phyloP scores from a whole-genome alignment of 306 rosid genomes.

The Cajanus cajan region DNA sequence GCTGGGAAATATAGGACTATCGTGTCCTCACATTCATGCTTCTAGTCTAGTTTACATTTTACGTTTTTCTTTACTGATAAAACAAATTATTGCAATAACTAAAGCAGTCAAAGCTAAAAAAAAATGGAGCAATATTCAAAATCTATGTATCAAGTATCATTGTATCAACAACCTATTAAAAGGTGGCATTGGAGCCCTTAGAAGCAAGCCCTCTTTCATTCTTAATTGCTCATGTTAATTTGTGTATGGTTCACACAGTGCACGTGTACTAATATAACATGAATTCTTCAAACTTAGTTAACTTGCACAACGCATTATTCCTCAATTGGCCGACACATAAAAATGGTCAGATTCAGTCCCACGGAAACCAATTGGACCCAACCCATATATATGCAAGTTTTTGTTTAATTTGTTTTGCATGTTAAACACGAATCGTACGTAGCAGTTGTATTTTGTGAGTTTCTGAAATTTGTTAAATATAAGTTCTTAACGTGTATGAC shows the following conservation, averaged over 20 bases:
- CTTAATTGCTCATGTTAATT: background rate
- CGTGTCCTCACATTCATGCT: background rate
- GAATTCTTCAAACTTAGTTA: conserved; percentile 28
- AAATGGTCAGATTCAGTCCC: conserved; percentile 18
- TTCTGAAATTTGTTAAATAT: conserved; percentile 18
- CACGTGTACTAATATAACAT: conserved; percentile 5
- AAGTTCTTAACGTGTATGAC: conserved; percentile 24
- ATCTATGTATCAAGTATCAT: background rate
- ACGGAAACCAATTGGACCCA: conserved; percentile 30
- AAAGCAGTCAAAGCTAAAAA: background rate
- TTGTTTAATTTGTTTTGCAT: background rate
- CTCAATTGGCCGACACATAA: conserved; percentile 9
- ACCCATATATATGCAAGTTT: conserved; percentile 15
- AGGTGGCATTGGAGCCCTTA: background rate
- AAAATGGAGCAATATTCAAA: background rate
- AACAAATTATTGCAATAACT: background rate
- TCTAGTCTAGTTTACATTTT: background rate
- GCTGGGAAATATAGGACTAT: background rate
- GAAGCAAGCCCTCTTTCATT: background rate
- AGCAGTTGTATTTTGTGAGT: background rate
- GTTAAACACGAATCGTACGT: conserved; percentile 24
- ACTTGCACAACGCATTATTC: conserved; percentile 6
- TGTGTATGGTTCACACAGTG: conserved; percentile 6
- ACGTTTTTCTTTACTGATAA: conserved; percentile 6
- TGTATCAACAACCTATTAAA: background rate